Evolutionary conservation across 768 basidiomycete species (phyloP).

Genomic region (Kwoniella sp.): DNA sequence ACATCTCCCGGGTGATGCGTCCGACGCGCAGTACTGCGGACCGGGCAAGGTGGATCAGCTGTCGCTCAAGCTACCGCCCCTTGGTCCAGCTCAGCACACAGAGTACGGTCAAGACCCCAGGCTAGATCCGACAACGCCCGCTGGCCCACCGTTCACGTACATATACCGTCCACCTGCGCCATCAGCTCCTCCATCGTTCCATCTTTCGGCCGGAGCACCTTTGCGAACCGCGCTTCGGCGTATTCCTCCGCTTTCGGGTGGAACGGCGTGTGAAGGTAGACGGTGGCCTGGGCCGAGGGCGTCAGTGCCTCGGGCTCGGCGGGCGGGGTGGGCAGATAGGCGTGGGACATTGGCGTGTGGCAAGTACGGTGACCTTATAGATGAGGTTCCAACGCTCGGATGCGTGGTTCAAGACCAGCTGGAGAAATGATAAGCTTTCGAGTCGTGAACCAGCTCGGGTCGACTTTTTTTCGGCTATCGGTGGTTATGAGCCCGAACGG

Average conservation of each 20-base stretch:
- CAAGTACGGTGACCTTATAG: too few species aligned
- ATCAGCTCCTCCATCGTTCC: slow-evolving; percentile 27
- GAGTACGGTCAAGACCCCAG: background rate
- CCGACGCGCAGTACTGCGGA: slow-evolving; percentile 36
- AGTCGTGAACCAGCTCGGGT: too few species aligned
- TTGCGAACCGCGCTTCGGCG: slow-evolving; percentile 28
- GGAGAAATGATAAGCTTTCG: too few species aligned
- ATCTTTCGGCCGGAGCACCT: slow-evolving; percentile 20
- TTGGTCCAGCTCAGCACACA: too few species aligned
- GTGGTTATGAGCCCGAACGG: too few species aligned
- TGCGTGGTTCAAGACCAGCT: too few species aligned
- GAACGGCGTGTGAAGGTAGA: slow-evolving; percentile 39
- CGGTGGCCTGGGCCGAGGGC: slow-evolving; percentile 22
- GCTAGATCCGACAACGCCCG: too few species aligned
- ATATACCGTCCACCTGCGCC: slow-evolving; percentile 30
- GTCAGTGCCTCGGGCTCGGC: background rate
- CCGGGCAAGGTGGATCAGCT: too few species aligned
- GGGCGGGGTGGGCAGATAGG: slow-evolving; percentile 12
- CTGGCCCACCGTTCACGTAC: too few species aligned
- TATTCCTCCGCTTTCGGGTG: slow-evolving; percentile 36
- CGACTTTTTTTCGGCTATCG: too few species aligned
- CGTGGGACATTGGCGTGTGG: background rate
- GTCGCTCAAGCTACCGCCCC: too few species aligned
- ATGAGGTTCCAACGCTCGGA: too few species aligned
- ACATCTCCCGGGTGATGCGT: slow-evolving; percentile 9